Evolutionary conservation across 2,329 filamentous ascomycete genomes (phyloP), one percentile per base, ranked within the genome.

Genomic region (Pseudogymnoascus destructans): DNA sequence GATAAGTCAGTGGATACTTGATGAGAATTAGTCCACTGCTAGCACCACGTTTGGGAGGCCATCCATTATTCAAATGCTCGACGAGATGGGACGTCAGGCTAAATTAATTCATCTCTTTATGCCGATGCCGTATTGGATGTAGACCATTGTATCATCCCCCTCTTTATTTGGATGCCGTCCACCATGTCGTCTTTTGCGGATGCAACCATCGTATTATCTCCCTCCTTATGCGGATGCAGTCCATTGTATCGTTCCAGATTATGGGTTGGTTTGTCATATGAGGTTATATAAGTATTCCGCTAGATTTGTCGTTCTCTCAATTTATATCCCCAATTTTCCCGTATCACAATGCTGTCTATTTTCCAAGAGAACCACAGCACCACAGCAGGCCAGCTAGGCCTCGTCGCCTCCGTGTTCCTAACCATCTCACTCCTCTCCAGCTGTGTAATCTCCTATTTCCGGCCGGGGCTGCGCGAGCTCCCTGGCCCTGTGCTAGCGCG

Each of bases 401-500:
- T 40, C 8, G 15, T 40, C 5, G 36, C 36, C 15, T 40, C 9
- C 8, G 36, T 40, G 8, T 40, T 40, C 36, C 15, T 40, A 19
- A 19, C 8, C 8, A 21, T 11, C 36, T 40, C 36, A 8, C 17
- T 40, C 4, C 8, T 40, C 15, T 40, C 15, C 36, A 40, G 36
- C 36, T 40, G 8, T 2, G 36, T 40, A 17, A 11, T 40, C 36
- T 40, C 36, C 17, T 40, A 40, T 40, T 40, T 40, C 36, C 15
- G 36, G 9, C 9, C 36, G 2, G 36, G 36, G 36, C n/a, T 60
- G 42, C 30, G 38, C 15, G 42, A 59, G 25, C 58, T 63, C 23
- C 65, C 65, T 1, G 65, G 65, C 7, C 65, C 65, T 5, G 61
- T 64, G 21, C 40, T 61, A 9, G 65, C 64, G 9, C 38, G 46